phyloP scores from a whole-genome alignment of 2,329 filamentous ascomycete species.

The Aspergillus pseudoglaucus region DNA sequence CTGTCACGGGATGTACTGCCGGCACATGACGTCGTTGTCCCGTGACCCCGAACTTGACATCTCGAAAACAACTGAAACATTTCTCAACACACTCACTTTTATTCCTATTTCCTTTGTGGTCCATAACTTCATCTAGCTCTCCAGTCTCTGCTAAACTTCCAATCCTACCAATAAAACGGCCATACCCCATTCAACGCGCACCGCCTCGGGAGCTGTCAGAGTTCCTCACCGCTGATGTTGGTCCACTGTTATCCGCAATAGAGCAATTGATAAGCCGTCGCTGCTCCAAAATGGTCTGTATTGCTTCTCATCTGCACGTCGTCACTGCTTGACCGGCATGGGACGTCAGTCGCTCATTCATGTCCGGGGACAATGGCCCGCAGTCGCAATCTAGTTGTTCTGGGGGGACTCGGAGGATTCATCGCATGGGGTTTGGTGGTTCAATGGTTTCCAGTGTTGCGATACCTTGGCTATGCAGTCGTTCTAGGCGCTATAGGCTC shows the following conservation, averaged over 20 bases:
- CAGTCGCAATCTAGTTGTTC: constrained; percentile 37
- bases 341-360: constrained; percentile 38
- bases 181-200: no score
- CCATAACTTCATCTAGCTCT: no score
- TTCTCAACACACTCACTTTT: no score
- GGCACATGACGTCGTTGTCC: constrained; percentile 1
- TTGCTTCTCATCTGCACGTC: neutral
- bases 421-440: constrained; percentile 82
- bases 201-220: neutral
- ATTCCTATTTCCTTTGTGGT: no score
- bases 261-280: neutral
- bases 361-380: constrained; percentile 41
- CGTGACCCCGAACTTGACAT: neutral
- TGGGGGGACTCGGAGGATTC: constrained; percentile 45
- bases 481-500: constrained; percentile 58
- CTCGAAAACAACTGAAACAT: no score
- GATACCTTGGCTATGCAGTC: constrained; percentile 82
- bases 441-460: constrained; percentile 73
- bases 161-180: no score
- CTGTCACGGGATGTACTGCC: neutral
- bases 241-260: neutral
- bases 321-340: constrained; percentile 24
- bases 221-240: neutral
- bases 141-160: no score
- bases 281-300: neutral